Evolutionary conservation across 306 rosid genomes (phyloP), one percentile per base, ranked within the genome.

Genomic region (Inga oerstediana): DNA sequence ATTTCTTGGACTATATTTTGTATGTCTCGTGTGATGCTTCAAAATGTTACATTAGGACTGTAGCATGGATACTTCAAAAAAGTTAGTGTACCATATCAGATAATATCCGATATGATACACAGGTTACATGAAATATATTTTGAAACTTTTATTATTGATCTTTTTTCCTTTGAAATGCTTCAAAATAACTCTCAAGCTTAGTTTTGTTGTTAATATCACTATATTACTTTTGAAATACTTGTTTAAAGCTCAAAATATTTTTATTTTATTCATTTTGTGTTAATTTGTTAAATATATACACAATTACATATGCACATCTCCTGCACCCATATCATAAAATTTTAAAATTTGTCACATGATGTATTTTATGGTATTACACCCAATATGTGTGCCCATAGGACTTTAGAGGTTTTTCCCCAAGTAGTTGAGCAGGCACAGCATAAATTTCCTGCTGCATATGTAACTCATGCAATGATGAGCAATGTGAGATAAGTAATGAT

Each of bases 1-100:
- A 59, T 59, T 59, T 59, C 66, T 22, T 73, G 54, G 27, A 54
- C 77, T 52, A 75, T 41, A 35, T 41, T 79, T 70, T 75, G 74
- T 56, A 68, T 13, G 3, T 39, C 52, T 48, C 71, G 35, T 30
- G 62, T 86, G 22, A 16, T 75, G 8, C 51, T 34, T 82, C 44
- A 12, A 59, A 54, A 3, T 74, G 2, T 58, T 59, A 32, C 49
- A 64, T 51, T 32, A 46, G 59, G 69, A 65, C 65, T 59, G 65
- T 59, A 59, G 5, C 34, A 22, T 22, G 20, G 66, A 10, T 59
- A 9, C 66, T 22, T 8, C 66, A 9, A 10, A 59, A 2, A 22
- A 10, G 66, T 59, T 59, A 9, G 16, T 19, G 24, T 22, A 59
- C 32, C 34, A 22, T 59, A 59, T 59, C 14, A 10, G 64, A n/a